Percentiles rank a stretch among this genome's conserved stretches.
These are phyloP conservation scores for Trichopus zeylanicus DNA, from an alignment of 116 monocot species.

Conservation along the genomic window DNA sequence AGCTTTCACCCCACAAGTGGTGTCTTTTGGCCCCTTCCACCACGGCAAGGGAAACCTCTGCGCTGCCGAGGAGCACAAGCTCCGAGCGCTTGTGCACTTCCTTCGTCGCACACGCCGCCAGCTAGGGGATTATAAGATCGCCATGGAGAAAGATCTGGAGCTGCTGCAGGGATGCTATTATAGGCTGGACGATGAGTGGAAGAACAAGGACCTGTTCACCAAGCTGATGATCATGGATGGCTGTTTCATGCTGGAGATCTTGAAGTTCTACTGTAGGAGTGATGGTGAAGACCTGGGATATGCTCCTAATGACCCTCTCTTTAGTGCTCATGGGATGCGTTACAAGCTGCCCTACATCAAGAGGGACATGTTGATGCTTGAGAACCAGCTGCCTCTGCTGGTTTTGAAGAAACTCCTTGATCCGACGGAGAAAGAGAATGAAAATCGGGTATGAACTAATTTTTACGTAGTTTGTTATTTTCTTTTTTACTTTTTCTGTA, in stretches of 20 bases:
- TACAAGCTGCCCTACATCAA: conserved; percentile 50
- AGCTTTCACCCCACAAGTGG: conserved; percentile 13
- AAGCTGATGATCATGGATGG: conserved; percentile 68
- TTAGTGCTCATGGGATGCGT: conserved; percentile 60
- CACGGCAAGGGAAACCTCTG: conserved; percentile 6
- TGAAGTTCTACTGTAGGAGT: conserved; percentile 10
- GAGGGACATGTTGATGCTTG: conserved; percentile 67
- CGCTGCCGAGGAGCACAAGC: conserved; percentile 24
- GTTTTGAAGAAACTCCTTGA: conserved; percentile 45
- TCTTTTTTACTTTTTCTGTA: no score
- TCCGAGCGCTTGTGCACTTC: conserved; percentile 15
- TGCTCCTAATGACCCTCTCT: conserved; percentile 61
- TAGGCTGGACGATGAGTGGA: conserved; percentile 15
- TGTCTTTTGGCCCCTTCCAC: conserved; percentile 37
- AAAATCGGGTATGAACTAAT: no score
- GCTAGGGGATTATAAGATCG: conserved; percentile 7
- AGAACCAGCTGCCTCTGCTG: conserved; percentile 74
- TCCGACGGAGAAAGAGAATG: no score
- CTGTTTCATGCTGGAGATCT: conserved; percentile 79
- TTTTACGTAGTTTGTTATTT: no score
- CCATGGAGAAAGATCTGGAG: conserved; percentile 7
- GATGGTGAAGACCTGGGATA: conserved; percentile 33
- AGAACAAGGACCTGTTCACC: conserved; percentile 5
- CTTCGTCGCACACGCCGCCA: conserved; percentile 5
- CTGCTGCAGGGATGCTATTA: conserved; percentile 18